Evolutionary conservation across 2,329 filamentous ascomycete genomes (phyloP).

Genomic region (Hypoxylon sp.): DNA sequence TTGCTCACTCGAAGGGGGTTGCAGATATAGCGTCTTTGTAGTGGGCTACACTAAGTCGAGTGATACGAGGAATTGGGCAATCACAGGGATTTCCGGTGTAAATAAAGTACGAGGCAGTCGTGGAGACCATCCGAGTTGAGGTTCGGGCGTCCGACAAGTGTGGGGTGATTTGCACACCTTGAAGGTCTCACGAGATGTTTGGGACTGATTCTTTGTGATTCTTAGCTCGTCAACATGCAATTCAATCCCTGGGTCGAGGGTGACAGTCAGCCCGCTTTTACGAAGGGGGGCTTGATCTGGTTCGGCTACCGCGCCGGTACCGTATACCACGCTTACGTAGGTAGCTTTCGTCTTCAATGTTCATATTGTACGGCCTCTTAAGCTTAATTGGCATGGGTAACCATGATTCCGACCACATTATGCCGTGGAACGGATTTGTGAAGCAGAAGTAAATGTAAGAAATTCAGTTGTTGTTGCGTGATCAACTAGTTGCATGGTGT

Average conservation of each 20-base stretch:
- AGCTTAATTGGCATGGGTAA: constrained; percentile 23
- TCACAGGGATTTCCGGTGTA: constrained; percentile 43
- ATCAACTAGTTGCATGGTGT: constrained; percentile 17
- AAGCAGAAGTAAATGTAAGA: constrained; percentile 17
- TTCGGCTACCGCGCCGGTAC: constrained; percentile 24
- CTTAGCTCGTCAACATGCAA: constrained; percentile 31
- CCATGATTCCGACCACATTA: constrained; percentile 30
- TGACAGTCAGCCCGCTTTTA: constrained; percentile 33
- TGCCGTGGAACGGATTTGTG: constrained; percentile 21
- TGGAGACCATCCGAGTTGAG: constrained; percentile 42
- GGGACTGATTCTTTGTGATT: constrained; percentile 26
- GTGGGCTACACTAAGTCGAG: constrained; percentile 40
- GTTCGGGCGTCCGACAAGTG: constrained; percentile 41
- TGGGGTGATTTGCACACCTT: constrained; percentile 42
- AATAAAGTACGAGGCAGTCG: constrained; percentile 42
- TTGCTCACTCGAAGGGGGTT: constrained; percentile 37
- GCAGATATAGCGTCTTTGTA: constrained; percentile 28
- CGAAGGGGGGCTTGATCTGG: constrained; percentile 30
- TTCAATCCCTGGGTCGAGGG: constrained; percentile 15
- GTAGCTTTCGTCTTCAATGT: constrained; percentile 30
- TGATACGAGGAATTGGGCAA: constrained; percentile 52
- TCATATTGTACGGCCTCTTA: constrained; percentile 21
- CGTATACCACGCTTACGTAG: constrained; percentile 36
- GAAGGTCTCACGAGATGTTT: constrained; percentile 38
- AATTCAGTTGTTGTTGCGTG: constrained; percentile 30